Evolutionary conservation across 768 basidiomycete species (phyloP).

Genomic region (Leucocoprinus leucothites): DNA sequence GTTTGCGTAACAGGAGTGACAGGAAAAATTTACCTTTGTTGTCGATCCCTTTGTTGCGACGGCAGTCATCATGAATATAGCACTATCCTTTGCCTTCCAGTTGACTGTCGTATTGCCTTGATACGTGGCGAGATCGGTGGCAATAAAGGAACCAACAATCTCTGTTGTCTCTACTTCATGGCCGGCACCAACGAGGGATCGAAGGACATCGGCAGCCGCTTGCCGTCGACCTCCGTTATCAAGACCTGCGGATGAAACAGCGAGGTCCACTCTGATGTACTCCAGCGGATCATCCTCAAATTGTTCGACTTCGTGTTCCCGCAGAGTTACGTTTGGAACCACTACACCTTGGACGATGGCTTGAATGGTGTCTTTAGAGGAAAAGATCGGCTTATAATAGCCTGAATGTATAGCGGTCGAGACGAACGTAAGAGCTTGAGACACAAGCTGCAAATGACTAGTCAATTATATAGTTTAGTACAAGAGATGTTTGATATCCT

Average conservation of each 20-base stretch:
- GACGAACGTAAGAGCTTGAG: slow-evolving; percentile 87
- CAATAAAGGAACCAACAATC: slow-evolving; percentile 85
- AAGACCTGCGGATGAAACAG: slow-evolving; percentile 55
- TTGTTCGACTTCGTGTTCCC: slow-evolving; percentile 89
- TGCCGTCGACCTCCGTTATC: slow-evolving; percentile 87
- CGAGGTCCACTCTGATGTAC: slow-evolving; percentile 85
- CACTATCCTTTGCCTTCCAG: slow-evolving; percentile 94
- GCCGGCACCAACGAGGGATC: slow-evolving; percentile 79
- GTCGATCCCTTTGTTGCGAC: slow-evolving; percentile 90
- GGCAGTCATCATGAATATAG: slow-evolving; percentile 91
- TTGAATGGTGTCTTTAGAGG: slow-evolving; percentile 74
- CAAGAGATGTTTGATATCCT: slow-evolving; percentile 22
- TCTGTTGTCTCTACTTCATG: slow-evolving; percentile 85
- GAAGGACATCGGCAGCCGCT: slow-evolving; percentile 93
- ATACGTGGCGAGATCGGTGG: slow-evolving; percentile 69
- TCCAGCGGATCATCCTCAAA: slow-evolving; percentile 98
- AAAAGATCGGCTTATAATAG: slow-evolving; percentile 78
- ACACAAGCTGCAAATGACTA: slow-evolving; percentile 60
- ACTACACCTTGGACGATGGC: slow-evolving; percentile 87
- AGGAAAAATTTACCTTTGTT: slow-evolving; percentile 52
- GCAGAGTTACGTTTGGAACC: slow-evolving; percentile 86
- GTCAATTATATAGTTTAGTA: neutral
- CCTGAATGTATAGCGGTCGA: slow-evolving; percentile 90
- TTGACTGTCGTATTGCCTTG: slow-evolving; percentile 51
- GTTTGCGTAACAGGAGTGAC: neutral